Evolutionary conservation across 108 stramenopile genomes (phyloP).

Genomic region (Skeletonema potamos): DNA sequence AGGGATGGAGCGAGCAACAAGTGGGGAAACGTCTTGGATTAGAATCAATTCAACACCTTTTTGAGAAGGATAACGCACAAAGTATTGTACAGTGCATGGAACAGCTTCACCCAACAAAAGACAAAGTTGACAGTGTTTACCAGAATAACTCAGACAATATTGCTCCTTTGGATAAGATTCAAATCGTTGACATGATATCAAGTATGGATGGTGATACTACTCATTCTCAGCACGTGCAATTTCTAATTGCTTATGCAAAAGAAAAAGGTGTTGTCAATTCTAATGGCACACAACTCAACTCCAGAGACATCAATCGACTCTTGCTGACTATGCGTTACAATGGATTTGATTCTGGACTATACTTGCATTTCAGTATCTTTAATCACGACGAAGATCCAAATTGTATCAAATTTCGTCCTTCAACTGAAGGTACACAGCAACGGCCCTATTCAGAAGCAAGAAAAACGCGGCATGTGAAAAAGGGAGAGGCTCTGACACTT

Average conservation of each 20-base stretch:
- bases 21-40: conserved; percentile 59
- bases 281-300: conserved; percentile 37
- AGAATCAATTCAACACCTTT: conserved; percentile 57
- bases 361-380: conserved; percentile 78
- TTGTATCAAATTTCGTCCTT: conserved; percentile 72
- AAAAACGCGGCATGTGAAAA: conserved; percentile 59
- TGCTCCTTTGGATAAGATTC: conserved; percentile 39
- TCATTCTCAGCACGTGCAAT: conserved; percentile 18
- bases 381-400: conserved; percentile 80
- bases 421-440: conserved; percentile 1
- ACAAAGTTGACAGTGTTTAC: conserved; percentile 46
- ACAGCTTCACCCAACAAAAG: conserved; percentile 73
- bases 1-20: conserved; percentile 70
- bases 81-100: conserved; percentile 56
- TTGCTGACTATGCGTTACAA: conserved; percentile 78
- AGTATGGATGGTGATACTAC: conserved; percentile 20
- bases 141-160: conserved; percentile 7
- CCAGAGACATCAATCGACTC: conserved; percentile 57
- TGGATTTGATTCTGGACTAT: conserved; percentile 79
- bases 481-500: conserved; percentile 74
- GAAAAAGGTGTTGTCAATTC: conserved; percentile 33
- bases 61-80: conserved; percentile 43
- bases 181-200: conserved; percentile 61
- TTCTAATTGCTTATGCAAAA: conserved; percentile 45
- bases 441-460: conserved; percentile 73